These are phyloP conservation scores for Arachnomyces sp. DNA, from an alignment of 2,329 filamentous ascomycete species.

Conservation along the genomic window DNA sequence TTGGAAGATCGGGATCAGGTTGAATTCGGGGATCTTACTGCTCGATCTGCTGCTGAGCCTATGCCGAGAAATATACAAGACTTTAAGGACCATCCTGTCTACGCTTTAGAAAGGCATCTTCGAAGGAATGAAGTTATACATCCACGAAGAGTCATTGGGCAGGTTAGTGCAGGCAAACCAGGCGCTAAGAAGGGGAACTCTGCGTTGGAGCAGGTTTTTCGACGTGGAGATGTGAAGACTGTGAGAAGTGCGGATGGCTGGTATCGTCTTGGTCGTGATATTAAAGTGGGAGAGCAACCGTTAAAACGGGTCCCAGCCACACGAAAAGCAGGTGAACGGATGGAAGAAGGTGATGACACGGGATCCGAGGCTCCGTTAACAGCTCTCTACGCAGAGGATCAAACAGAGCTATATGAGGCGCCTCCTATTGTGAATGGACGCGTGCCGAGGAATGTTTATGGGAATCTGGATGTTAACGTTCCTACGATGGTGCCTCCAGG, in stretches of 20 bases:
- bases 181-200: slow-evolving; percentile 43
- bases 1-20: slow-evolving; percentile 66
- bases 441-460: slow-evolving; percentile 56
- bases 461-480: slow-evolving; percentile 56
- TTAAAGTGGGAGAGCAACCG: slow-evolving; percentile 71
- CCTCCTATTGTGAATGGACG: slow-evolving; percentile 66
- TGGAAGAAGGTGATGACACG: slow-evolving; percentile 31
- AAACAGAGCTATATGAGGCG: slow-evolving; percentile 64
- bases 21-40: slow-evolving; percentile 67
- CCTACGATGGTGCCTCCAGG: slow-evolving; percentile 56
- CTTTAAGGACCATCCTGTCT: slow-evolving; percentile 77
- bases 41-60: slow-evolving; percentile 63
- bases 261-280: slow-evolving; percentile 77
- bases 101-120: slow-evolving; percentile 77
- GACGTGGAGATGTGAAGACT: slow-evolving; percentile 68
- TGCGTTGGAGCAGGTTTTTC: slow-evolving; percentile 67
- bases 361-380: slow-evolving; percentile 29
- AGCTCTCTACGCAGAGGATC: slow-evolving; percentile 48
- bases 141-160: slow-evolving; percentile 65
- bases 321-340: slow-evolving; percentile 25
- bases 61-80: slow-evolving; percentile 82
- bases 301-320: slow-evolving; percentile 60
- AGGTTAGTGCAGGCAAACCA: slow-evolving; percentile 51
- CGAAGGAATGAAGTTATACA: slow-evolving; percentile 73
- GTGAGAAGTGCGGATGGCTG: slow-evolving; percentile 78